Percentiles rank a stretch among this genome's conserved stretches.
Evolutionary conservation across 768 basidiomycete genomes (phyloP).

Genomic region (Leccinum aurantiacum): DNA sequence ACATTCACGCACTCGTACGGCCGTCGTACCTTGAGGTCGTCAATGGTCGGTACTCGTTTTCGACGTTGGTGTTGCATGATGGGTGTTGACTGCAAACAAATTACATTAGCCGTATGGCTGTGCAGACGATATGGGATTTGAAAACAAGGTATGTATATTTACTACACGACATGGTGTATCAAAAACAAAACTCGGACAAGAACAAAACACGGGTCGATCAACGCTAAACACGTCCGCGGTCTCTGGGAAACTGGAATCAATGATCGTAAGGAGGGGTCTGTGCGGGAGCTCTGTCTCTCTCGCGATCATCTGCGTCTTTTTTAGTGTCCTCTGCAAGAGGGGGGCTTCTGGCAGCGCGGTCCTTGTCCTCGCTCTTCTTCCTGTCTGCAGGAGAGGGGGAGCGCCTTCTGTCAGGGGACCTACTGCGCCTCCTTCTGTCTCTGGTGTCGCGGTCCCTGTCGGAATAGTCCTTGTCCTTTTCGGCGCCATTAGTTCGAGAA

Average conservation of each 20-base stretch:
- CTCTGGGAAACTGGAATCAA: slow-evolving; percentile 2
- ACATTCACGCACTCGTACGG: background rate
- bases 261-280: slow-evolving; percentile 63
- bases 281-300: slow-evolving; percentile 47
- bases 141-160: slow-evolving; percentile 22
- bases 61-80: slow-evolving; percentile 25
- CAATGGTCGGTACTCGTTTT: slow-evolving; percentile 31
- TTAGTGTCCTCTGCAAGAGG: slow-evolving; percentile 45
- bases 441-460: slow-evolving; percentile 38
- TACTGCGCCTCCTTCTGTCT: slow-evolving; percentile 51
- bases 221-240: background rate
- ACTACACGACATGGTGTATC: slow-evolving; percentile 17
- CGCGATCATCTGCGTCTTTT: slow-evolving; percentile 46
- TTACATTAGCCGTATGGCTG: background rate
- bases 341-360: slow-evolving; percentile 46
- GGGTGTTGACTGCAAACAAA: background rate
- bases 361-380: slow-evolving; percentile 46
- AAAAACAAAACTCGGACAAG: slow-evolving; percentile 1
- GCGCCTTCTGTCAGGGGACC: slow-evolving; percentile 47
- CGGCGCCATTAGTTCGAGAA: slow-evolving; percentile 36
- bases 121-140: slow-evolving; percentile 16
- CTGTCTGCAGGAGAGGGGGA: slow-evolving; percentile 43
- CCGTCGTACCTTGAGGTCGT: slow-evolving; percentile 33
- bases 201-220: slow-evolving; percentile 6
- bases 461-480: slow-evolving; percentile 33